These are phyloP conservation scores for Terfezia claveryi DNA, from an alignment of 495 filamentous ascomycete species.

Conservation along the genomic window DNA sequence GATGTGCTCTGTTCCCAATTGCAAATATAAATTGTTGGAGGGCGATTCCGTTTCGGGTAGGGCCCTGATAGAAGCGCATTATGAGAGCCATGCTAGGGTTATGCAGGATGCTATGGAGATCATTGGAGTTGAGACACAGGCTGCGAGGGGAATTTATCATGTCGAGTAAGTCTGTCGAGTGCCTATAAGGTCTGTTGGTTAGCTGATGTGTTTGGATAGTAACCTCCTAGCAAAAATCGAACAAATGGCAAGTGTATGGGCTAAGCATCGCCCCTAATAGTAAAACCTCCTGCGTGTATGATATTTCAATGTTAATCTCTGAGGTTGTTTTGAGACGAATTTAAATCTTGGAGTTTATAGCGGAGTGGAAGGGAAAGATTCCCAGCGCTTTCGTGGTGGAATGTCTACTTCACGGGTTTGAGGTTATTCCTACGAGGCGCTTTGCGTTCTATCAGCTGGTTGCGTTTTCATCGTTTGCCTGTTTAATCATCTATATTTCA, in stretches of 20 bases:
- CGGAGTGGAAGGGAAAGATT: too few relatives aligned
- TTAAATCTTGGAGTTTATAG: too few relatives aligned
- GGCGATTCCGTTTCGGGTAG: background rate
- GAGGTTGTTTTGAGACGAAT: too few relatives aligned
- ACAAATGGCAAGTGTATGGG: slow-evolving; percentile 7
- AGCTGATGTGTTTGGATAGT: background rate
- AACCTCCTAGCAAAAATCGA: slow-evolving; percentile 10
- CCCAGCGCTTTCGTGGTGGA: too few relatives aligned
- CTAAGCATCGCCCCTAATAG: background rate
- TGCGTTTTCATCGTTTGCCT: too few relatives aligned
- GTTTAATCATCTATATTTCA: too few relatives aligned
- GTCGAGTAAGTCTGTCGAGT: slow-evolving; percentile 3
- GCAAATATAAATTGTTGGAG: slow-evolving; percentile 2
- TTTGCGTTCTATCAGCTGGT: too few relatives aligned
- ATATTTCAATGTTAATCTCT: too few relatives aligned
- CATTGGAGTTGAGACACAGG: slow-evolving; percentile 3
- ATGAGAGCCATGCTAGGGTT: slow-evolving; percentile 5
- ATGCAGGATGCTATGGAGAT: slow-evolving; percentile 7
- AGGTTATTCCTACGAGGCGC: too few relatives aligned
- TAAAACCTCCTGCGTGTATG: too few relatives aligned
- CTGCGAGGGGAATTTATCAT: background rate
- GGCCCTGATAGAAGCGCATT: slow-evolving; percentile 4
- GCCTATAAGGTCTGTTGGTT: background rate
- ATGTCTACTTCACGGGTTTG: too few relatives aligned
- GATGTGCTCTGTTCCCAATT: slow-evolving; percentile 7